A percentile compares a stretch with the other conserved stretches of the same genome.
These are phyloP conservation scores for Cercospora sp. DNA, from an alignment of 2,329 filamentous ascomycete genomes.

Conservation along the genomic window DNA sequence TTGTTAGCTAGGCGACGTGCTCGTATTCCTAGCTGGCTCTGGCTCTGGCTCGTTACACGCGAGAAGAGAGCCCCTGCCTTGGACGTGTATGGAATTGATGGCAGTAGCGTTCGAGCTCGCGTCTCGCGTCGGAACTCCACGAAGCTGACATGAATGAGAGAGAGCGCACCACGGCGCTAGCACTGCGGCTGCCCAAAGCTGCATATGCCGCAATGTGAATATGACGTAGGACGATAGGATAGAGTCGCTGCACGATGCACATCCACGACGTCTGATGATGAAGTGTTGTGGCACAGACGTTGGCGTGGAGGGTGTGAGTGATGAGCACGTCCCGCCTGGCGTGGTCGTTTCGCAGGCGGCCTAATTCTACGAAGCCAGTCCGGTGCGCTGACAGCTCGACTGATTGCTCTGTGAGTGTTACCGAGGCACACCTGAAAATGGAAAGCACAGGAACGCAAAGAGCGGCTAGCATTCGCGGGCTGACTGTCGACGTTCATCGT, in stretches of 20 bases:
- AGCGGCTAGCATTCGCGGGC: background rate
- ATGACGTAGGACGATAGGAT: background rate
- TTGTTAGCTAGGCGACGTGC: background rate
- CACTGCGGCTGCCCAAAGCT: background rate
- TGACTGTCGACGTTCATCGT: background rate
- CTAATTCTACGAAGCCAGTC: background rate
- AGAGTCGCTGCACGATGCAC: background rate
- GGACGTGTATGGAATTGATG: background rate
- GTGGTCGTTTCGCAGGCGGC: background rate
- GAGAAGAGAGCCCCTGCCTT: background rate
- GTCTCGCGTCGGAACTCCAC: background rate
- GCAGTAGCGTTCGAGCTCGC: background rate
- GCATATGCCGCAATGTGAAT: background rate
- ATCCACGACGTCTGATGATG: background rate
- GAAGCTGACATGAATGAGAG: background rate
- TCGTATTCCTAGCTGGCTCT: background rate
- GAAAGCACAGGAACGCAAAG: background rate
- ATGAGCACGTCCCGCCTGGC: background rate
- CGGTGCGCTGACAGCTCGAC: background rate
- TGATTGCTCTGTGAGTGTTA: background rate
- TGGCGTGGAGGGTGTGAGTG: background rate
- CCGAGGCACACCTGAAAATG: background rate
- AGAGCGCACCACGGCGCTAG: background rate
- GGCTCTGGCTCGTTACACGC: background rate
- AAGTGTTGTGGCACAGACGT: background rate